Conservation (phyloP, 1,284 basidiomycete species). For the Takashimella koratensis region DNA sequence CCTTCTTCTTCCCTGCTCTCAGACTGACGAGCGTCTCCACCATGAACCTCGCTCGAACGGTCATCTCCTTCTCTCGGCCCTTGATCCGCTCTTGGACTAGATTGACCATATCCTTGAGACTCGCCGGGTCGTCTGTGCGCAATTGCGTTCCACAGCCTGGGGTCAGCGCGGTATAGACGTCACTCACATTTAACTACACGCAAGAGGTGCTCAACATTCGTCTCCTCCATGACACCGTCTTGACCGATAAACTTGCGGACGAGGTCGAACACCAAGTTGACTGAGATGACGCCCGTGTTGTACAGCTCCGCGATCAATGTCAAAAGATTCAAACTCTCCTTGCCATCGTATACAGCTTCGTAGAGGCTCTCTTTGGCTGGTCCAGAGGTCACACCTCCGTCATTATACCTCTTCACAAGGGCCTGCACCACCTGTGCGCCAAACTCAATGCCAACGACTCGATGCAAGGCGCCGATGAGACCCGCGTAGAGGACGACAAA, state of each 20-base stretch:
- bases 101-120: conserved; percentile 54
- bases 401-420: conserved; percentile 23
- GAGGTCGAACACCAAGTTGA: conserved; percentile 82
- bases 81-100: conserved; percentile 70
- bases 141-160: conserved; percentile 80
- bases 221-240: conserved; percentile 58
- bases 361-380: conserved; percentile 17
- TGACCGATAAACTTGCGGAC: conserved; percentile 67
- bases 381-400: conserved; percentile 5
- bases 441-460: conserved; percentile 84
- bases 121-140: conserved; percentile 60
- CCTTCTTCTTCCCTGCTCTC: conserved; percentile 85
- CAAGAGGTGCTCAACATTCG: conserved; percentile 79
- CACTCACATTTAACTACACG: conserved; percentile 77
- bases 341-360: conserved; percentile 54
- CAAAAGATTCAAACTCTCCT: conserved; percentile 85
- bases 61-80: conserved; percentile 58
- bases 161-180: not conserved
- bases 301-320: conserved; percentile 88
- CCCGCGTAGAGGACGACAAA: conserved; percentile 89
- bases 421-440: conserved; percentile 60
- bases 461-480: conserved; percentile 78
- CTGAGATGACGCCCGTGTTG: conserved; percentile 91
- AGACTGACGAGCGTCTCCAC: conserved; percentile 83
- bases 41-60: conserved; percentile 76